These are phyloP conservation scores for Diutina rugosa DNA, from an alignment of 1,139 yeast genomes.

Conservation along the genomic window DNA sequence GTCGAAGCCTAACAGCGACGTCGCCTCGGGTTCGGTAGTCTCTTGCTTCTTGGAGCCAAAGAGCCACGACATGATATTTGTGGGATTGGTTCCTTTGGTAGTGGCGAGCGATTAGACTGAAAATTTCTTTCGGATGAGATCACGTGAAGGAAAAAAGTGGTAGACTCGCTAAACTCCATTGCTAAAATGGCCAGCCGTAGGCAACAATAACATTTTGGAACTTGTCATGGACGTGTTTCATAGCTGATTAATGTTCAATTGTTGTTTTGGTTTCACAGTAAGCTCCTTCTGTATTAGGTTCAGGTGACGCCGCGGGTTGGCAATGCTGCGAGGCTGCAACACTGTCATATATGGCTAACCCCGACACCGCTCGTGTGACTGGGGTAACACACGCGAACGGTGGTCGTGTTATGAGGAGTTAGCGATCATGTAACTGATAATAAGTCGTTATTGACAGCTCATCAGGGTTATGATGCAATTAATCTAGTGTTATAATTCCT, in stretches of 20 bases:
- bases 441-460: too few species aligned
- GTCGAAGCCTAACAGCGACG: conserved; percentile 45
- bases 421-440: neutral
- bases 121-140: neutral
- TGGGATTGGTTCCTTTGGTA: neutral
- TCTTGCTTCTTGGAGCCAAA: conserved; percentile 30
- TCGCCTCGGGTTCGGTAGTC: conserved; percentile 13
- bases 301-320: too few species aligned
- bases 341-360: neutral
- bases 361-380: neutral
- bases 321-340: too few species aligned
- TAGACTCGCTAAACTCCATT: neutral
- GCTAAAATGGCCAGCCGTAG: neutral
- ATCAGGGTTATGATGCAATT: too few species aligned
- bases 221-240: too few species aligned
- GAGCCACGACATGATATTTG: conserved; percentile 48
- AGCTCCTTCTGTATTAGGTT: too few species aligned
- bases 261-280: too few species aligned
- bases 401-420: neutral
- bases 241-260: too few species aligned
- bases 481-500: too few species aligned
- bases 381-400: neutral
- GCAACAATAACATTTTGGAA: too few species aligned
- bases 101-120: neutral
- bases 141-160: neutral